phyloP scores from a whole-genome alignment of 148 eudicot species.

The Talinum fruticosum region DNA sequence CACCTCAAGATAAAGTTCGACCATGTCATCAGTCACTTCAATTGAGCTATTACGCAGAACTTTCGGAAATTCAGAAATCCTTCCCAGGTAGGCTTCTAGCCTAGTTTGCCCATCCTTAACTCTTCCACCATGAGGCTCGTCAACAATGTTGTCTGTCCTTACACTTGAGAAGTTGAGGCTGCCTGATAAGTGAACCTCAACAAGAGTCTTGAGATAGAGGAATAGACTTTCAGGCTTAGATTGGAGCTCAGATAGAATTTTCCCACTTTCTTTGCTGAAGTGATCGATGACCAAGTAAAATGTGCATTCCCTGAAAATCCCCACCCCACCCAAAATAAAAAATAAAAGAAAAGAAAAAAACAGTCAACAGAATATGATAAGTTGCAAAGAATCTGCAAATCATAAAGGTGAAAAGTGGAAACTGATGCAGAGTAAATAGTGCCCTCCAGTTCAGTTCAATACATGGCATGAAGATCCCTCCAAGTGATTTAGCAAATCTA shows the following conservation, averaged over 20 bases:
- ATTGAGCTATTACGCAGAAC: constrained; percentile 52
- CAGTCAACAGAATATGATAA: constrained; percentile 8
- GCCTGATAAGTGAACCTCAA: constrained; percentile 83
- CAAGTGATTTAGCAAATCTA: not conserved
- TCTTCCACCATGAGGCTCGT: constrained; percentile 38
- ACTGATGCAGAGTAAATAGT: not conserved
- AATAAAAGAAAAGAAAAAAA: constrained; percentile 3
- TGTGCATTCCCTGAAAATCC: constrained; percentile 62
- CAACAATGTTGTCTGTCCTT: constrained; percentile 31
- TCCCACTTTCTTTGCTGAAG: constrained; percentile 47
- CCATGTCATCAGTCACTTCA: constrained; percentile 73
- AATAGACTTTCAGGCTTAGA: constrained; percentile 77
- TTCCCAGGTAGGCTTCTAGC: constrained; percentile 51
- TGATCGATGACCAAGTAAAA: constrained; percentile 59
- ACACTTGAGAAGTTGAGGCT: constrained; percentile 51
- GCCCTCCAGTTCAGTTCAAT: not conserved
- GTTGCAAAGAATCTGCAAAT: not conserved
- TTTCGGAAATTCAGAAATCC: constrained; percentile 57
- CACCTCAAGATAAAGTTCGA: constrained; percentile 85
- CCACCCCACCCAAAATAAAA: too few relatives aligned
- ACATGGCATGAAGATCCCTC: not conserved
- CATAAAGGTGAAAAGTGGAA: not conserved
- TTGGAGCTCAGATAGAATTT: constrained; percentile 52
- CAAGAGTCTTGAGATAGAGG: constrained; percentile 79
- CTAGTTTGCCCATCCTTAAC: constrained; percentile 35